Base-by-base conservation (phyloP, 2,329 filamentous ascomycete species). In the Exophiala calicioides region DNA sequence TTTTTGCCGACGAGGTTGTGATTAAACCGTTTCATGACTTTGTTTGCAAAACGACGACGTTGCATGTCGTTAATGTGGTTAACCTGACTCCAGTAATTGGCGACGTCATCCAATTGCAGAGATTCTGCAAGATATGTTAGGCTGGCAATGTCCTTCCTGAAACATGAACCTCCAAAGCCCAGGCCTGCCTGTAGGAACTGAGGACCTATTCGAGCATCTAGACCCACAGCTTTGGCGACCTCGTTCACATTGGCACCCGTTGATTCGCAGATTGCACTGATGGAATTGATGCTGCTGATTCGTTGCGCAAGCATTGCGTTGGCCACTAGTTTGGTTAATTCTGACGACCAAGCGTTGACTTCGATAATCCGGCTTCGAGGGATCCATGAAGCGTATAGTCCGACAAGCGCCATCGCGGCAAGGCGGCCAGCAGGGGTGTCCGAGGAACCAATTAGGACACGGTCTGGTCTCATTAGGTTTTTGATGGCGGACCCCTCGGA, bases 231-330 rank as follows among this genome's bases (percentile, higher is more conserved):
- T 26, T 73, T 71, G 10, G 84, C 77, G 2, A 91, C 78, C 65
- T 90, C 85, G 52, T 84, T 77, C n/a, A 90, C 78, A 58, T 89
- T 81, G 9, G 86, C 87, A 12, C 85, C 86, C 0, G 83, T 85
- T 52, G 78, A 78, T 67, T 90, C 87, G 63, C 87, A 91, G 21
- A 91, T 81, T 3, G 86, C 85, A n/a, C 83, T 86, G 49, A 91
- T 79, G 9, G 85, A 83, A 68, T 90, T 91, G 70, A 91, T 88
- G 66, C 82, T 88, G 62, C 81, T 86, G 60, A 91, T 86, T 39
- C 86, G 78, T 68, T 91, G 87, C 1, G 87, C 87, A 6, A 91
- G 75, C 78, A 91, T 82, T 2, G 85, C 84, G 65, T 91, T 91
- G 47, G 86, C 84, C 1, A 85, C 86, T 0, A 91, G 76, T 69